These are phyloP conservation scores for Fusarium xylarioides DNA, from an alignment of 2,329 filamentous ascomycete species.

Conservation along the genomic window DNA sequence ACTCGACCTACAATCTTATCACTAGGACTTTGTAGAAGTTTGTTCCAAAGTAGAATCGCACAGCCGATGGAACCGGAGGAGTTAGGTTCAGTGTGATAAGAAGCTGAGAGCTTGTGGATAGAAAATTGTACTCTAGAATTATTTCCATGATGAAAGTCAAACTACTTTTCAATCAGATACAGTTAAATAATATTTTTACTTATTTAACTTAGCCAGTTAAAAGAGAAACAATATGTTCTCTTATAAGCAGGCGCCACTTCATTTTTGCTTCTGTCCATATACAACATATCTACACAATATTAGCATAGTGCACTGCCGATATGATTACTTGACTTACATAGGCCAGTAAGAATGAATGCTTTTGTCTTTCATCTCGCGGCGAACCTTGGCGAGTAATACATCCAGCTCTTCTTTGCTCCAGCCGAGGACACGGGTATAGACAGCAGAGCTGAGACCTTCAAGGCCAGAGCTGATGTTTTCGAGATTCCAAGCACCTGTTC, in stretches of 20 bases:
- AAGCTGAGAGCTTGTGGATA: neutral
- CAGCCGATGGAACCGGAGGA: fast-evolving
- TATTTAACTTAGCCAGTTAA: neutral
- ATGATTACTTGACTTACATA: constrained; percentile 30
- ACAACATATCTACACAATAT: constrained; percentile 16
- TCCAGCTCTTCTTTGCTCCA: constrained; percentile 42
- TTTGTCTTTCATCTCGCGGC: constrained; percentile 39
- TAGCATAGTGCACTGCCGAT: fast-evolving
- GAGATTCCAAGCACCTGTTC: constrained; percentile 43
- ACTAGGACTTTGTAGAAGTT: neutral
- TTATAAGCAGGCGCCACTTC: fast-evolving
- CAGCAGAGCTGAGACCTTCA: constrained; percentile 43
- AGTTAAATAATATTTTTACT: fast-evolving
- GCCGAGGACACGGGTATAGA: constrained; percentile 41
- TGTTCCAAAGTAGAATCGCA: fast-evolving
- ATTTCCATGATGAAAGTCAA: too few species aligned
- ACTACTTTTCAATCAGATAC: fast-evolving
- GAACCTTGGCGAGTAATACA: constrained; percentile 37
- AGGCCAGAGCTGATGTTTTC: constrained; percentile 36
- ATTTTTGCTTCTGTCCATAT: constrained; percentile 16
- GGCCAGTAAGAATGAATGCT: constrained; percentile 42
- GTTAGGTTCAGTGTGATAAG: fast-evolving
- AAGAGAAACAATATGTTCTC: fast-evolving
- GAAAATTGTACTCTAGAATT: neutral
- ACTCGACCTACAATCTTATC: neutral